Base-by-base conservation (phyloP, 345 rosid species). In the Melastoma malabathricum region DNA sequence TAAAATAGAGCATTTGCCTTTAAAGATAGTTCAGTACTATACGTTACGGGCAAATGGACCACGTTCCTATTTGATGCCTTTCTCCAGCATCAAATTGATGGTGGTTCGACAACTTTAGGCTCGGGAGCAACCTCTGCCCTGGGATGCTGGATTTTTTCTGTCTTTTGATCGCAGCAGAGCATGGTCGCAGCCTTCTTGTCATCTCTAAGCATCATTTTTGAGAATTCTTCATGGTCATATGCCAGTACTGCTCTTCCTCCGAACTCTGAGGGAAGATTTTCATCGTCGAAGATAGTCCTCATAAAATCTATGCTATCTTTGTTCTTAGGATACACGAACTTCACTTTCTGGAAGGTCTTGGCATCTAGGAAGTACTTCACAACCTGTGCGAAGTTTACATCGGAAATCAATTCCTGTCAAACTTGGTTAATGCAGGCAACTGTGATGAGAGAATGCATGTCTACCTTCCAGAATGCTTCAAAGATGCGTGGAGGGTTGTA, bases 391-490 rank as follows among this genome's bases (percentile, higher is more conserved):
- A 15, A 34, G 38, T 29, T 29, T 29, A 29, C 38, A 29, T 6
- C 5, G 9, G 2, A 5, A 4, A 29, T 29, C 38, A 4, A 29
- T 5, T 29, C 38, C 38, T 10, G 9, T 29, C 9, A 10, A 29
- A 10, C 38, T 5, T 29, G 6, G 38, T 29, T 29, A 29, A 4
- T 4, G 38, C 38, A 29, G 6, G 31, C 38, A 29, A 29, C 38
- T 29, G 1, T 29, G 38, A 29, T 10, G 1, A 27, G 38, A 29
- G 38, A 29, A 29, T 5, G 38, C 2, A 29, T 29, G 38, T 29
- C 2, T 29, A 86, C 98, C 98, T 87, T 92, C 98, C 98, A 92
- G 66, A 92, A 92, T 54, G 96, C 88, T 61, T 87, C 98, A 55
- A 92, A 92, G 60, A 92, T 74, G 45, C 93, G 68, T 15, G 96